phyloP scores from a whole-genome alignment of 306 rosid species.

The Morella rubra region DNA sequence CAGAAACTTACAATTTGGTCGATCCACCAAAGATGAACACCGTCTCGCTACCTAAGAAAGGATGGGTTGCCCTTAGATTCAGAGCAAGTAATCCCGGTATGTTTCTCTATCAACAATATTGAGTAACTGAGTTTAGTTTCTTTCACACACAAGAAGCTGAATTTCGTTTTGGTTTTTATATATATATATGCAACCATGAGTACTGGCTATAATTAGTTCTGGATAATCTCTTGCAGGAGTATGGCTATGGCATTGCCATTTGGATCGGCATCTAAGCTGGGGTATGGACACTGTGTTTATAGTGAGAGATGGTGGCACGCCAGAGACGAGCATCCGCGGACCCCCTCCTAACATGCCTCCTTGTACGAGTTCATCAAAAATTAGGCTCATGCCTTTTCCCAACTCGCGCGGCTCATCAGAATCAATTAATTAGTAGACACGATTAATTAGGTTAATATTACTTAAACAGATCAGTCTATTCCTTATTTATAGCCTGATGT shows the following conservation, averaged over 20 bases:
- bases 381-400: neutral
- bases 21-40: slow-evolving; percentile 34
- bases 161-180: too few relatives aligned
- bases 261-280: slow-evolving; percentile 17
- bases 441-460: too few relatives aligned
- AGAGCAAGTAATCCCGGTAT: slow-evolving; percentile 28
- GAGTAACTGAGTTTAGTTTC: neutral
- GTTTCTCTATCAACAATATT: too few relatives aligned
- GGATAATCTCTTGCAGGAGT: neutral
- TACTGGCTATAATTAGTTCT: too few relatives aligned
- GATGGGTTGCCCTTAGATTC: slow-evolving; percentile 32
- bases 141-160: too few relatives aligned
- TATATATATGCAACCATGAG: too few relatives aligned
- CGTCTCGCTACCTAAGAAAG: slow-evolving; percentile 25
- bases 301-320: slow-evolving; percentile 5
- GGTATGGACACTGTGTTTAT: slow-evolving; percentile 17
- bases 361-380: neutral
- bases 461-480: too few relatives aligned
- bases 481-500: too few relatives aligned
- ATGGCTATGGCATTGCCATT: slow-evolving; percentile 19
- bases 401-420: too few relatives aligned
- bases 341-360: slow-evolving; percentile 16
- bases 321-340: neutral
- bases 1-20: slow-evolving; percentile 23
- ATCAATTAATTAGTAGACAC: too few relatives aligned